Evolutionary conservation across 2,329 filamentous ascomycete genomes (phyloP).

Genomic region (Neocucurbitaria cava): DNA sequence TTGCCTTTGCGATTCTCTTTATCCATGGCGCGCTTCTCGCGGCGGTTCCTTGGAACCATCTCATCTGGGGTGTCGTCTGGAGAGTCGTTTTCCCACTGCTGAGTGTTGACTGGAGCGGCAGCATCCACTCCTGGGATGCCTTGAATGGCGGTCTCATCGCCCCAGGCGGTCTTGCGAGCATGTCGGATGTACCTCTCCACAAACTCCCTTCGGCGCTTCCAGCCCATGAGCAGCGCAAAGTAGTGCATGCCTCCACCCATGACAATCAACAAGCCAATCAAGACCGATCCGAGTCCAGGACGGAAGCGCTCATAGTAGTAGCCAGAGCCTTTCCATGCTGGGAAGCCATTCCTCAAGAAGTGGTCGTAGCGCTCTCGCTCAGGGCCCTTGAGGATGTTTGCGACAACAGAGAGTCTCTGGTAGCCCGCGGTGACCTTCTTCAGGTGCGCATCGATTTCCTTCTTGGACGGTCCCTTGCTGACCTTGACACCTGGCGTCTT

Average conservation of each 20-base stretch:
- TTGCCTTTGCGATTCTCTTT: conserved; percentile 75
- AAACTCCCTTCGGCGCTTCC: conserved; percentile 90
- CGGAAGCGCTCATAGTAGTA: conserved; percentile 98
- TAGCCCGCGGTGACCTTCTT: conserved; percentile 85
- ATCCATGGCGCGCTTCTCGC: conserved; percentile 87
- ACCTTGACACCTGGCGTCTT: conserved; percentile 67
- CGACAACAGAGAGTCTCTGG: conserved; percentile 82
- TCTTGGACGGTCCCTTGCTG: conserved; percentile 72
- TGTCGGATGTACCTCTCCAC: conserved; percentile 90
- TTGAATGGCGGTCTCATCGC: conserved; percentile 72
- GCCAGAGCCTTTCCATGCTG: conserved; percentile 93
- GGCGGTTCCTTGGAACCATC: conserved; percentile 74
- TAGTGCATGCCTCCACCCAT: conserved; percentile 89
- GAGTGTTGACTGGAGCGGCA: conserved; percentile 36
- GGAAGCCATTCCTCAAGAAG: conserved; percentile 92
- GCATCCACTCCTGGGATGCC: conserved; percentile 68
- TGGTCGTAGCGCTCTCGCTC: conserved; percentile 90
- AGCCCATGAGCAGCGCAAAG: conserved; percentile 80
- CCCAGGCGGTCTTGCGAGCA: conserved; percentile 88
- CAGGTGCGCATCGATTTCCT: conserved; percentile 77
- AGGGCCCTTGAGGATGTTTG: conserved; percentile 82
- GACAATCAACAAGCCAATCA: conserved; percentile 80
- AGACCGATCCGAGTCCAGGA: conserved; percentile 84
- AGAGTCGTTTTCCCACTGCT: conserved; percentile 38
- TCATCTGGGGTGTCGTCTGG: conserved; percentile 49